These are phyloP conservation scores for Pyricularia sp. DNA, from an alignment of 2,329 filamentous ascomycete species.

Conservation along the genomic window DNA sequence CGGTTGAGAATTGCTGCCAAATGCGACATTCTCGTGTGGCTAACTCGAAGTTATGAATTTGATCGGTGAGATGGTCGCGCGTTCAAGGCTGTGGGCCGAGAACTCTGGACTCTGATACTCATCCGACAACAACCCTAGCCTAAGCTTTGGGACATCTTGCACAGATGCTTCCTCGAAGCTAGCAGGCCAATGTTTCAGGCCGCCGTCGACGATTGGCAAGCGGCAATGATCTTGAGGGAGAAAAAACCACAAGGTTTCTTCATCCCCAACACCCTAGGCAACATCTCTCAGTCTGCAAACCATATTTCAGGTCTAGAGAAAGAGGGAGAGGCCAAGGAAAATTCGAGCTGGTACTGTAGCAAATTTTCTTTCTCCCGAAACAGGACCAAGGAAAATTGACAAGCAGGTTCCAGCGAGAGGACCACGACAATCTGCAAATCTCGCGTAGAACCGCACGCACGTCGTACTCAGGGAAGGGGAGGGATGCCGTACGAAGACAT, in stretches of 20 bases:
- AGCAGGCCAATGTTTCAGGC: constrained; percentile 1
- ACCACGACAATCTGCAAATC: constrained; percentile 64
- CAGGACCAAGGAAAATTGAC: constrained; percentile 5
- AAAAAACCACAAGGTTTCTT: constrained; percentile 44
- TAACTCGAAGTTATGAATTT: constrained; percentile 73
- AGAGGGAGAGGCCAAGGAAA: constrained; percentile 52
- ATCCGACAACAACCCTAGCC: constrained; percentile 63
- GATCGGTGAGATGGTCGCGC: constrained; percentile 51
- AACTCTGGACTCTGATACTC: constrained; percentile 32
- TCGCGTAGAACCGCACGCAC: constrained; percentile 10
- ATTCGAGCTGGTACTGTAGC: constrained; percentile 63
- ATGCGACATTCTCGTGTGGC: constrained; percentile 84
- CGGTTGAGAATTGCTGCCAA: constrained; percentile 87
- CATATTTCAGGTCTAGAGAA: constrained; percentile 29
- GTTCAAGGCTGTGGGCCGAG: neutral
- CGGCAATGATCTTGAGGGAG: constrained; percentile 68
- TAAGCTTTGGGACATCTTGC: constrained; percentile 30
- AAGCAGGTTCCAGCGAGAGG: constrained; percentile 56
- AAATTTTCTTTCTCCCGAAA: constrained; percentile 6
- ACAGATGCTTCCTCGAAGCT: constrained; percentile 20
- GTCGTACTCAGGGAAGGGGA: constrained; percentile 7
- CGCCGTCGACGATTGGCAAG: constrained; percentile 10
- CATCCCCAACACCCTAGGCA: constrained; percentile 65
- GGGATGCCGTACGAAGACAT: constrained; percentile 20
- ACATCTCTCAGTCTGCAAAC: constrained; percentile 45